A percentile compares a stretch with the other conserved stretches of the same genome.
phyloP scores from a whole-genome alignment of 2,329 filamentous ascomycete species.

The Penicillium brasilianum region DNA sequence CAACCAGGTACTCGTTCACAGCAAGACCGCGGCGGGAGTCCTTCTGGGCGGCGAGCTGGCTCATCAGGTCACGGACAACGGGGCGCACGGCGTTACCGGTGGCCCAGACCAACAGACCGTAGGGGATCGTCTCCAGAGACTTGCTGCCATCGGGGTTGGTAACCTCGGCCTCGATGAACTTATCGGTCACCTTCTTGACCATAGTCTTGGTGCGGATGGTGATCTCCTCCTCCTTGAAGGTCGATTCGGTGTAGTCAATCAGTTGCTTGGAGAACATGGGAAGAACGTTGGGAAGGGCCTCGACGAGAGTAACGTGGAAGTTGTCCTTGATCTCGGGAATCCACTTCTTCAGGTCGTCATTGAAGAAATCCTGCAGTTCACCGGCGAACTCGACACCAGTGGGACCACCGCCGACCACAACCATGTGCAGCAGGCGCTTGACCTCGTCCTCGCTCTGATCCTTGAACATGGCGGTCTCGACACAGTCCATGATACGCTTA shows the following conservation, averaged over 20 bases:
- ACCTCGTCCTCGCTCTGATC: slow-evolving; percentile 86
- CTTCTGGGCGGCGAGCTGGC: slow-evolving; percentile 90
- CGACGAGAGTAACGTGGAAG: slow-evolving; percentile 97
- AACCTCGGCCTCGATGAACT: slow-evolving; percentile 87
- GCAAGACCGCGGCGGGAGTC: slow-evolving; percentile 92
- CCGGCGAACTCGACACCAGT: slow-evolving; percentile 98
- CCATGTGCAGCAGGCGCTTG: slow-evolving; percentile 96
- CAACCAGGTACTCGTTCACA: slow-evolving; percentile 98
- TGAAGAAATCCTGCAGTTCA: slow-evolving; percentile 98
- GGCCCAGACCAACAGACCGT: slow-evolving; percentile 96
- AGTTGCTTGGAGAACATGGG: slow-evolving; percentile 99
- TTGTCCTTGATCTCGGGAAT: slow-evolving; percentile 92
- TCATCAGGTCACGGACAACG: slow-evolving; percentile 88
- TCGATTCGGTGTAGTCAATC: slow-evolving; percentile 99
- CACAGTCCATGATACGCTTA: slow-evolving; percentile 99
- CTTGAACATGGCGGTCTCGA: slow-evolving; percentile 98
- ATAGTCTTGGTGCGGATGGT: slow-evolving; percentile 98
- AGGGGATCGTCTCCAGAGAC: slow-evolving; percentile 79
- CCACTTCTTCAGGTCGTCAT: slow-evolving; percentile 97
- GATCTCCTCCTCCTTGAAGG: slow-evolving; percentile 98
- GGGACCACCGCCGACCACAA: slow-evolving; percentile 89
- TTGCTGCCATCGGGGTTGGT: slow-evolving; percentile 84
- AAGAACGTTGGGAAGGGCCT: slow-evolving; percentile 90
- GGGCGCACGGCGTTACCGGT: slow-evolving; percentile 94
- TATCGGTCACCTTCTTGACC: slow-evolving; percentile 96